A percentile compares a stretch with the other conserved stretches of the same genome.
Conservation (phyloP, 306 rosid species). For the Acacia confusa region DNA sequence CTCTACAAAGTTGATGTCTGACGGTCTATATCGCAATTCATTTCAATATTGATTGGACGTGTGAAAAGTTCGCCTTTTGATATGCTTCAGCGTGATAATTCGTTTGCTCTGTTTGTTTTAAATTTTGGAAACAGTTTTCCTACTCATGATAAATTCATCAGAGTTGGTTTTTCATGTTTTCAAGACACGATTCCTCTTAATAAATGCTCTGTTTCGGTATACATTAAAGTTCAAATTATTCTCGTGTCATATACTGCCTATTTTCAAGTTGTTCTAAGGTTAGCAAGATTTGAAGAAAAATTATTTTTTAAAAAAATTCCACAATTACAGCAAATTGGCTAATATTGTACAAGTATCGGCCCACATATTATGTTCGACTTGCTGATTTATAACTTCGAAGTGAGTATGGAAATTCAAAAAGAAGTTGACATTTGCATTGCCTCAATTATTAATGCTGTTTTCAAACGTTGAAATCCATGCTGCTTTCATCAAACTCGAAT, state of each 20-base stretch:
- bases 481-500: not conserved
- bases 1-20: not conserved
- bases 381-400: conserved; percentile 4
- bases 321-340: not conserved
- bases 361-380: not conserved
- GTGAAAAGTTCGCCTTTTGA: not conserved
- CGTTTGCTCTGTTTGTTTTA: conserved; percentile 10
- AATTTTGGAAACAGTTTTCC: not conserved
- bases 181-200: not conserved
- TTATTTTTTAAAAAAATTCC: not conserved
- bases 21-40: not conserved
- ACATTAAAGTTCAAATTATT: conserved; percentile 13
- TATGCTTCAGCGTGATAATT: not conserved
- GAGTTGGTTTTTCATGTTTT: not conserved
- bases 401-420: not conserved
- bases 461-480: conserved; percentile 8
- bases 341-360: not conserved
- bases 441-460: not conserved
- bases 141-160: not conserved
- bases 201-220: not conserved
- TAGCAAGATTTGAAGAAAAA: not conserved
- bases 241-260: not conserved
- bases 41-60: not conserved
- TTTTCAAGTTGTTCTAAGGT: not conserved
- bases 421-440: not conserved